Percentiles rank a stretch among this genome's conserved stretches.
phyloP scores from a whole-genome alignment of 2,329 filamentous ascomycete species.

The Curvularia eragrostidis region DNA sequence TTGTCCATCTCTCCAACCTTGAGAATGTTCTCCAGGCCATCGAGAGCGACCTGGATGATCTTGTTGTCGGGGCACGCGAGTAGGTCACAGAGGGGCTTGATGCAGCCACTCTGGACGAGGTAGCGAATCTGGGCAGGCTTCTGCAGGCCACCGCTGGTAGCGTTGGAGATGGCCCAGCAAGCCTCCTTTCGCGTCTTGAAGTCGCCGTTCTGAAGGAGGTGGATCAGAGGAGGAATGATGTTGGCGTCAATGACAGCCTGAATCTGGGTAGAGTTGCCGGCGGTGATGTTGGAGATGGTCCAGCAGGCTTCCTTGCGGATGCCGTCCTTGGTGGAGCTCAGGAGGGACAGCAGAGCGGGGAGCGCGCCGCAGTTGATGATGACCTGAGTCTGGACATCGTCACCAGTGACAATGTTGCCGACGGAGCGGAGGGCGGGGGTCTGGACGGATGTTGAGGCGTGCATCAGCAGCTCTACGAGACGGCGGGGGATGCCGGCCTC shows the following conservation, averaged over 20 bases:
- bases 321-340: constrained; percentile 97
- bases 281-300: constrained; percentile 99
- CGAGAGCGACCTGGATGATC: constrained; percentile 98
- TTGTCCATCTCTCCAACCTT: constrained; percentile 99
- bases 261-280: constrained; percentile 96
- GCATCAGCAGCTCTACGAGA: constrained; percentile 96
- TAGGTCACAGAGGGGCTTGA: constrained; percentile 95
- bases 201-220: constrained; percentile 94
- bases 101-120: constrained; percentile 90
- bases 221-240: constrained; percentile 95
- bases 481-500: constrained; percentile 96
- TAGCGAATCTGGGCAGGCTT: constrained; percentile 99
- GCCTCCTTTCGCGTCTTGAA: constrained; percentile 99
- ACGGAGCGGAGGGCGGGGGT: constrained; percentile 96
- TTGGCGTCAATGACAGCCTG: constrained; percentile 96
- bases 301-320: constrained; percentile 99
- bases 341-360: constrained; percentile 86
- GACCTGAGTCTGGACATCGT: constrained; percentile 98
- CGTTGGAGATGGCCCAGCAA: constrained; percentile 99
- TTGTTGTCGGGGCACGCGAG: constrained; percentile 98
- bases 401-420: constrained; percentile 97
- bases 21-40: constrained; percentile 97
- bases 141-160: constrained; percentile 94
- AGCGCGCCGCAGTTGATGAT: constrained; percentile 98
- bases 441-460: constrained; percentile 97